Percentiles rank a stretch among this genome's conserved stretches.
Evolutionary conservation across 305 asterid genomes (phyloP).

Genomic region (Andrographis paniculata): DNA sequence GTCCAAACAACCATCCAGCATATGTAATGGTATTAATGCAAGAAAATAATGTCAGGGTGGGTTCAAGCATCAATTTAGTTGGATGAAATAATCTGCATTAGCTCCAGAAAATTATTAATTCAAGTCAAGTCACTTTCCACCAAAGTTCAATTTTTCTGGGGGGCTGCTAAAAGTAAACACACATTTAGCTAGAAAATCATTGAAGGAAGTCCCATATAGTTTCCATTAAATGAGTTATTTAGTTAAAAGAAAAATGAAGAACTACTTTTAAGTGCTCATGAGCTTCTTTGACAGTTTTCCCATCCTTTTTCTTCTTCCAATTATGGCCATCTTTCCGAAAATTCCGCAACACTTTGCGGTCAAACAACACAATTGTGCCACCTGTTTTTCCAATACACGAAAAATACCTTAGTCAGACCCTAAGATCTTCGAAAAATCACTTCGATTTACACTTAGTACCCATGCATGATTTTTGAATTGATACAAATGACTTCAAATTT

Average conservation of each 20-base stretch:
- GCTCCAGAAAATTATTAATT: too few species aligned
- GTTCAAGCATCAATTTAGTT: neutral
- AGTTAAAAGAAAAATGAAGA: neutral
- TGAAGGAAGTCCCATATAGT: slow-evolving; percentile 4
- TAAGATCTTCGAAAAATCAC: slow-evolving; percentile 16
- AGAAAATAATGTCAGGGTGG: too few species aligned
- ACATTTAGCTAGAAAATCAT: too few species aligned
- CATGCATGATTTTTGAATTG: too few species aligned
- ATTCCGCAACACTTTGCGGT: slow-evolving; percentile 96
- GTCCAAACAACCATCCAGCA: too few species aligned
- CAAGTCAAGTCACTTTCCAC: too few species aligned
- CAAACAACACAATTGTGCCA: slow-evolving; percentile 85
- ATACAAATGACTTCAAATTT: too few species aligned
- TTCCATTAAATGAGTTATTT: slow-evolving; percentile 1
- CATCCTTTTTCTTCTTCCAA: slow-evolving; percentile 98
- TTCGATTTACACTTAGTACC: slow-evolving; percentile 7
- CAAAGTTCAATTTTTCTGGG: too few species aligned
- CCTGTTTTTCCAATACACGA: slow-evolving; percentile 38
- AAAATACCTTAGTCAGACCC: slow-evolving; percentile 17
- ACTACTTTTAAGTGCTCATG: slow-evolving; percentile 94
- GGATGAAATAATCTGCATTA: too few species aligned
- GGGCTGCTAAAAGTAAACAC: too few species aligned
- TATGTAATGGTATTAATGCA: too few species aligned
- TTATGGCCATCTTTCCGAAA: slow-evolving; percentile 94
- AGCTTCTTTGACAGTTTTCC: slow-evolving; percentile 97